Percentiles rank a stretch among this genome's conserved stretches.
These are phyloP conservation scores for Russula olivacea DNA, from an alignment of 768 basidiomycete genomes.

Conservation along the genomic window DNA sequence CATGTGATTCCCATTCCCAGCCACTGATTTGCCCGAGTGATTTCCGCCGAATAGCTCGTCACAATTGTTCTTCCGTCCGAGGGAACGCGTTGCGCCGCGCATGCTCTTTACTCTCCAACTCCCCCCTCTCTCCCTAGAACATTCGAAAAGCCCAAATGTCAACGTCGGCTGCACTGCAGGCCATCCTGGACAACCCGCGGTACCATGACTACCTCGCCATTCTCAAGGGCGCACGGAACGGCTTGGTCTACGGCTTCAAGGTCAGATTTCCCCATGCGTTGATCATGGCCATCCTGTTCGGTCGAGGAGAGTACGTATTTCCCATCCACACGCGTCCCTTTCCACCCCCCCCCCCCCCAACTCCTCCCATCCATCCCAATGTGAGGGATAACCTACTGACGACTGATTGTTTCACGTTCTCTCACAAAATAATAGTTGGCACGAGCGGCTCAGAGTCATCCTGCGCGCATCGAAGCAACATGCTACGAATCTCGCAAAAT, in stretches of 20 bases:
- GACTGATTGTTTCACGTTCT: too few species aligned
- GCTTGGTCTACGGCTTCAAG: conserved; percentile 85
- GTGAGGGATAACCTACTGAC: too few species aligned
- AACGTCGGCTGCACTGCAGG: conserved; percentile 31
- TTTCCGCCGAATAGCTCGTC: not conserved
- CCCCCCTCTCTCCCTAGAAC: not conserved
- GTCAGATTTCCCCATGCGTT: conserved; percentile 94
- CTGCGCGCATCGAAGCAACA: conserved; percentile 85
- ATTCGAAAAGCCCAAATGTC: not conserved
- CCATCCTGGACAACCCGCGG: conserved; percentile 56
- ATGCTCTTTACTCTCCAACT: not conserved
- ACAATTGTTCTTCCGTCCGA: too few species aligned
- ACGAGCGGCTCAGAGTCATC: conserved; percentile 58
- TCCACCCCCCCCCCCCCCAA: too few species aligned
- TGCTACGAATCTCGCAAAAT: conserved; percentile 87
- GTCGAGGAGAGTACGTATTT: conserved; percentile 78
- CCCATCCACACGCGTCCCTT: too few species aligned
- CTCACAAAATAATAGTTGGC: too few species aligned
- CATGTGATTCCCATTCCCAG: conserved; percentile 16
- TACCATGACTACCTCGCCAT: conserved; percentile 90
- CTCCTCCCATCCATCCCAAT: too few species aligned
- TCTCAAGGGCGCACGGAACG: conserved; percentile 90
- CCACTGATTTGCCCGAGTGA: not conserved
- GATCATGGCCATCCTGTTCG: conserved; percentile 93
- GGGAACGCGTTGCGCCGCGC: not conserved